Percentiles rank a stretch among this genome's conserved stretches.
Evolutionary conservation across 225 moss, liverwort and hornwort genomes (phyloP).

Genomic region (Marchantia polymorpha): DNA sequence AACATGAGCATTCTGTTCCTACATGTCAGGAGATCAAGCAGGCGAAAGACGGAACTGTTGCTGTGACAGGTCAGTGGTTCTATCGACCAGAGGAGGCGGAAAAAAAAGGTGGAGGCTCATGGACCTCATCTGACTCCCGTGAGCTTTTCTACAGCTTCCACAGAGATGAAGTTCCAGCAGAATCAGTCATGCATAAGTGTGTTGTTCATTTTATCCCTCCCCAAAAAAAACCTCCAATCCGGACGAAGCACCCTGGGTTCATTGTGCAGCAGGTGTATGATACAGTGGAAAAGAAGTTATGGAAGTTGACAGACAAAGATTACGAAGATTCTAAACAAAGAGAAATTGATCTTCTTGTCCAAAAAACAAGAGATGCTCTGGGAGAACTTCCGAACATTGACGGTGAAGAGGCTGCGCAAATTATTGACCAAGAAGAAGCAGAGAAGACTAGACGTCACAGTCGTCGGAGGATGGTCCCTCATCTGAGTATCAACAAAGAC

Average conservation of each 20-base stretch:
- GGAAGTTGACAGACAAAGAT: conserved; percentile 93
- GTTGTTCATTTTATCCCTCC: conserved; percentile 86
- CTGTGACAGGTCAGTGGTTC: conserved; percentile 96
- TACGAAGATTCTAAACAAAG: conserved; percentile 96
- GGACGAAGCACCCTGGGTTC: conserved; percentile 85
- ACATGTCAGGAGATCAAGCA: conserved; percentile 70
- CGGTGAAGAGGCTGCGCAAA: conserved; percentile 49
- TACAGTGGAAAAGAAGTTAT: conserved; percentile 88
- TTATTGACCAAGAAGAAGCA: conserved; percentile 49
- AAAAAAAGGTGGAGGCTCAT: conserved; percentile 89
- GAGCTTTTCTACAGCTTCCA: conserved; percentile 99
- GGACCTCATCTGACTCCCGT: conserved; percentile 69
- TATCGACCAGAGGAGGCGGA: conserved; percentile 98
- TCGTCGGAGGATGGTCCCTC: conserved; percentile 55
- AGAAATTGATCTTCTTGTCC: conserved; percentile 87
- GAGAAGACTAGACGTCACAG: conserved; percentile 46
- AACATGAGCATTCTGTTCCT: too few species aligned
- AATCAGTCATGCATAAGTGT: conserved; percentile 98
- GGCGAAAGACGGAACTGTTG: conserved; percentile 77
- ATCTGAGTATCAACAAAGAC: conserved; percentile 67
- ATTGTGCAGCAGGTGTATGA: conserved; percentile 91
- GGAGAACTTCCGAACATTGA: conserved; percentile 77
- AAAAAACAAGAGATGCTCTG: conserved; percentile 71
- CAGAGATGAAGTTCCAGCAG: conserved; percentile 92
- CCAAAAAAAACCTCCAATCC: conserved; percentile 70